A percentile compares a stretch with the other conserved stretches of the same genome.
Conservation (phyloP, 768 basidiomycete species). For the Naganishia randhawae region DNA sequence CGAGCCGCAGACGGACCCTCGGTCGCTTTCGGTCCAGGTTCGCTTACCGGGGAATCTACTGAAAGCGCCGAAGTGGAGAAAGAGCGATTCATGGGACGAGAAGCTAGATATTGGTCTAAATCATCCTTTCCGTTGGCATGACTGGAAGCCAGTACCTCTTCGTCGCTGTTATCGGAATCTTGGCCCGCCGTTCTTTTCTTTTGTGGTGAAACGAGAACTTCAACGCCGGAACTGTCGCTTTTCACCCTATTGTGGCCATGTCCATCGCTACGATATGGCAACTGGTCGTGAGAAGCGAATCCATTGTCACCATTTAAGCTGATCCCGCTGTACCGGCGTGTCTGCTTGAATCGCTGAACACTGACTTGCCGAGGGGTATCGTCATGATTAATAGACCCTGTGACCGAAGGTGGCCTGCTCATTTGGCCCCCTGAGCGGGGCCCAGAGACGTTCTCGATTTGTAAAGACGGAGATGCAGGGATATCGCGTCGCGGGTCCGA, state of each 20-base stretch:
- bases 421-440: not conserved
- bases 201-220: slow-evolving; percentile 21
- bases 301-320: slow-evolving; percentile 7
- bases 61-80: slow-evolving; percentile 14
- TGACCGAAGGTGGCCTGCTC: slow-evolving; percentile 18
- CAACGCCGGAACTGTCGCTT: slow-evolving; percentile 8
- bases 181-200: slow-evolving; percentile 3
- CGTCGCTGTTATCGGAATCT: slow-evolving; percentile 7
- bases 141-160: slow-evolving; percentile 9
- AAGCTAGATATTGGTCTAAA: not conserved
- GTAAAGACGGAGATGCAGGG: not conserved
- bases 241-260: slow-evolving; percentile 6
- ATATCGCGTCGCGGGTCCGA: not conserved
- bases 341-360: slow-evolving; percentile 31
- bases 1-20: not conserved
- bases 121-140: not conserved
- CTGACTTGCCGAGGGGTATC: slow-evolving; percentile 24
- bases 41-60: not conserved
- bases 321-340: slow-evolving; percentile 26
- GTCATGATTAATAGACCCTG: slow-evolving; percentile 12
- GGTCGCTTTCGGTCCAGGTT: too few species aligned
- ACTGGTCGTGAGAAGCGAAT: not conserved
- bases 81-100: slow-evolving; percentile 8
- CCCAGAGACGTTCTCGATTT: not conserved
- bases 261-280: not conserved